A percentile compares a stretch with the other conserved stretches of the same genome.
Conservation (phyloP, 2,329 filamentous ascomycete species). For the Aspergillus fumigatiaffinis region DNA sequence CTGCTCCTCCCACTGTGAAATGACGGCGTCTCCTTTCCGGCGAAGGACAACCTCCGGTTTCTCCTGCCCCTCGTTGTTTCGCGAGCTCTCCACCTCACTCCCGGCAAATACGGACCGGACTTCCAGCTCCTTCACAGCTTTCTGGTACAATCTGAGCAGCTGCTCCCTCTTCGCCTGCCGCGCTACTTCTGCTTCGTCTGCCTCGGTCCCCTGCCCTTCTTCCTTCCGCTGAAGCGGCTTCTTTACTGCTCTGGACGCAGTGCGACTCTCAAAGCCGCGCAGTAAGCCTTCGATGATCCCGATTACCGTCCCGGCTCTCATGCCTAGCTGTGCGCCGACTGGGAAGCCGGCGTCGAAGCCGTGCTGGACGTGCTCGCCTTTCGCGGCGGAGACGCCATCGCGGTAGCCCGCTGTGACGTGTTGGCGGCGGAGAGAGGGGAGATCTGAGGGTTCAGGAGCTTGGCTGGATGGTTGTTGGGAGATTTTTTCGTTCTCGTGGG, state of each 20-base stretch:
- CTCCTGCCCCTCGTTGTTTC: constrained; percentile 14
- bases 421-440: constrained; percentile 68
- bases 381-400: constrained; percentile 75
- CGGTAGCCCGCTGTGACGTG: constrained; percentile 86
- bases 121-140: constrained; percentile 57
- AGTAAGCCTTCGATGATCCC: constrained; percentile 73
- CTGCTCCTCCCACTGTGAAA: constrained; percentile 30
- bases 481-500: constrained; percentile 3
- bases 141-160: constrained; percentile 30
- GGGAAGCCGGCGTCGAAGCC: constrained; percentile 91
- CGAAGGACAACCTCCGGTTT: constrained; percentile 27
- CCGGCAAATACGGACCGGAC: constrained; percentile 60
- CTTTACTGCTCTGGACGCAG: constrained; percentile 23
- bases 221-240: constrained; percentile 20
- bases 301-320: constrained; percentile 68
- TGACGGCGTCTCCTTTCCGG: constrained; percentile 26
- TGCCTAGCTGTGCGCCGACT: constrained; percentile 75
- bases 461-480: background rate
- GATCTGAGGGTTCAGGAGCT: constrained; percentile 57
- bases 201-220: background rate
- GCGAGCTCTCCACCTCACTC: constrained; percentile 4
- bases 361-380: constrained; percentile 70
- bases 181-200: constrained; percentile 2
- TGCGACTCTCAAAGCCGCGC: constrained; percentile 27
- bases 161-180: constrained; percentile 38